Percentiles rank a stretch among this genome's conserved stretches.
Conservation (phyloP, 2,329 filamentous ascomycete species). For the Pseudocercospora pini-densiflorae region DNA sequence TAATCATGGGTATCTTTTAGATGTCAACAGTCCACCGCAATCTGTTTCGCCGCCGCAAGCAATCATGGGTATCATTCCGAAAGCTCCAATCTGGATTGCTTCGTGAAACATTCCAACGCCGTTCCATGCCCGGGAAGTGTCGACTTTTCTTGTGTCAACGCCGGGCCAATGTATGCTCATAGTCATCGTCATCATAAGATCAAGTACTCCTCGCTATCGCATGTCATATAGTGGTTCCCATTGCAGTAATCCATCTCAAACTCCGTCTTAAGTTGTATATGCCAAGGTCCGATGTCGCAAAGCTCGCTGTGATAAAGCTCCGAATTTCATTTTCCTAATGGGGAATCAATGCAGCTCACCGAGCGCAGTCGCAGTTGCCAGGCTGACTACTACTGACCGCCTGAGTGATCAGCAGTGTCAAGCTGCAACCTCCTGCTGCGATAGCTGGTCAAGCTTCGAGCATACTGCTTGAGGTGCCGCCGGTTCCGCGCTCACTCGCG, state of each 20-base stretch:
- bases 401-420: not conserved
- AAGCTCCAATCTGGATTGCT: not conserved
- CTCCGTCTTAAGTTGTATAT: not conserved
- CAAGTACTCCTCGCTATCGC: not conserved
- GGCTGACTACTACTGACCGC: slow-evolving; percentile 1
- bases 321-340: not conserved
- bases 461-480: slow-evolving; percentile 16
- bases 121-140: not conserved
- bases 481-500: slow-evolving; percentile 27
- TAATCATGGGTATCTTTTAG: not conserved
- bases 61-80: slow-evolving; percentile 5
- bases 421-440: slow-evolving; percentile 3
- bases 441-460: not conserved
- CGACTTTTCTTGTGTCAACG: not conserved
- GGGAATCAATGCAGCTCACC: not conserved
- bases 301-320: slow-evolving; percentile 5
- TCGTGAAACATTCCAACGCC: not conserved
- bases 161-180: not conserved
- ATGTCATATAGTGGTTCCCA: not conserved
- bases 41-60: not conserved
- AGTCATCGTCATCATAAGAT: not conserved
- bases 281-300: slow-evolving; percentile 5
- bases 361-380: not conserved
- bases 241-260: not conserved
- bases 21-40: not conserved